Base-by-base conservation (phyloP, 2,329 filamentous ascomycete genomes). In the Biscogniauxia sp. region DNA sequence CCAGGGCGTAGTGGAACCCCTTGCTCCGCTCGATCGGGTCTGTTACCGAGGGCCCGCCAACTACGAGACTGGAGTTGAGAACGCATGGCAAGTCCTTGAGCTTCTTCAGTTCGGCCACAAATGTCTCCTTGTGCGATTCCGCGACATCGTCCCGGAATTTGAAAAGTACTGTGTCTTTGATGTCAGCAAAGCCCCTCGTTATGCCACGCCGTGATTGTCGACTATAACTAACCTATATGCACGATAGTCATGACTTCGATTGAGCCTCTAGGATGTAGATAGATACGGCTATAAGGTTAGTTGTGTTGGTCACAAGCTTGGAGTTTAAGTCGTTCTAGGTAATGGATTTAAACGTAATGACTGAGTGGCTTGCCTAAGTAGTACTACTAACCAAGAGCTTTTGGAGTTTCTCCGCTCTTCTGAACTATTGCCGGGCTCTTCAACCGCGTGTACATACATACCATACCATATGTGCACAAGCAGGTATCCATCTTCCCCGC, bases 41-140 rank as follows among this genome's bases (percentile, higher is more conserved):
- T 0, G 82, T 85, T 5, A 85, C 75, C 0, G 81, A 83, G 0
- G 82, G 82, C 0, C 82, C 80, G 0, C 83, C 83, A 4, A 84
- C 82, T 0, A 82, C 68, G 0, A 85, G 75, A 1, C 77, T 76
- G n/a, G 78, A 74, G 13, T 78, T 68, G 54, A 82, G 77, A 20
- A 85, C 82, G 50, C 78, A 82, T 0, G 80, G 62, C 2, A 85
- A 72, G 2, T 68, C 58, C 51, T 81, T 82, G n/a, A 85, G 74
- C 0, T 76, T 77, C 61, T 79, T 82, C 5, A 84, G 73, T 60
- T 84, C 78, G 0, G 62, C 64, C 25, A 80, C 73, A 51, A 84
- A 84, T 0, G 69, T 76, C 1, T 76, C 69, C 55, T 78, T 79
- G 60, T 82, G 78, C 0, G 37, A 49, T 3, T 64, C 37, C 2